Evolutionary conservation across 345 rosid genomes (phyloP), one percentile per base, ranked within the genome.

Genomic region (Eucalyptus virginea): DNA sequence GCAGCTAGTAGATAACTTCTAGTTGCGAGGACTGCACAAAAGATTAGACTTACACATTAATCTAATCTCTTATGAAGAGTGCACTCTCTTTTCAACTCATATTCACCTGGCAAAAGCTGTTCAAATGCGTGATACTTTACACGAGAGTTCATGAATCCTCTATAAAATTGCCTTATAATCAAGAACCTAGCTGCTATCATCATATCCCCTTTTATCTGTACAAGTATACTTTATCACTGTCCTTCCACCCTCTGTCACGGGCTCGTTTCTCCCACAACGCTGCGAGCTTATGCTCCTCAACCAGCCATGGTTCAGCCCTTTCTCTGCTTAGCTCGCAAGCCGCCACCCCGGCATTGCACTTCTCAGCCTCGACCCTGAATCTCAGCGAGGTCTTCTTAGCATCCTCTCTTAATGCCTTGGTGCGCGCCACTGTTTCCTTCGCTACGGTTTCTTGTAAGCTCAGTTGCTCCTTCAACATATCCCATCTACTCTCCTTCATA

Each of bases 281-380:
- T 3, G 93, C 18, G 44, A 87, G 90, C 87, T 81, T 94, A 40
- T 19, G 48, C 88, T 94, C 95, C 88, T 89, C 91, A 28, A 44
- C 86, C 7, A 94, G 88, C 28, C 88, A 91, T 23, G 89, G 90
- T 81, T 91, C 91, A 1, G 94, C 93, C 83, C 91, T 90, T 88
- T 93, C 91, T 80, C 92, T 92, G 88, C 91, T 92, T 87, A 28
- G 92, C 85, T 93, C 95, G 65, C 94, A 94, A 86, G 89, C 80
- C 32, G 85, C 91, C 34, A 90, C 89, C 56, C 91, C 90, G 2
- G 89, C 90, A 86, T 42, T 91, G 89, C 94, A 94, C 85, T 92
- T 94, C 86, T 91, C 91, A 56, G 93, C 94, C 88, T 94, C 94
- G 11, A 30, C 89, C 77, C 91, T 90, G 90, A 89, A 92, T 56